Conservation (phyloP, 345 rosid genomes). For the Gossypium raimondii region DNA sequence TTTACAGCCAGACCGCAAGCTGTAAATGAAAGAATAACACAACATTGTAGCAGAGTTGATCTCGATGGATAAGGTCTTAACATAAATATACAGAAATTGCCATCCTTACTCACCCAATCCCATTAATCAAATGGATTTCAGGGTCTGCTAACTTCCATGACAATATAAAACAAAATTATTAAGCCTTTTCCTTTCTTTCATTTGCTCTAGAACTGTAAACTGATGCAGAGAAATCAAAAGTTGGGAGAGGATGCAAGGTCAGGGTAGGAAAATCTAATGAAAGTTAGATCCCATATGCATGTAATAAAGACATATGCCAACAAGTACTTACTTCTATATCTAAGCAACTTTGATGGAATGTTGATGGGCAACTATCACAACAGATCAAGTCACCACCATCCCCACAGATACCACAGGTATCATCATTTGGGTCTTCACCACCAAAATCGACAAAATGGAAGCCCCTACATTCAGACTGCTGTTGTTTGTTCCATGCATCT, state of each 20-base stretch:
- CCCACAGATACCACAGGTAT: conserved; percentile 94
- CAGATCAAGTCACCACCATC: conserved; percentile 94
- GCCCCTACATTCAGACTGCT: conserved; percentile 42
- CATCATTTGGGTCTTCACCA: conserved; percentile 85
- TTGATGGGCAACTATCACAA: conserved; percentile 94
- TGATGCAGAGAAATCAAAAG: neutral
- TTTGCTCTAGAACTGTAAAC: neutral
- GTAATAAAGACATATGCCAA: neutral
- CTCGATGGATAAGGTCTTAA: neutral
- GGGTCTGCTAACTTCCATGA: neutral
- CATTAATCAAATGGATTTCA: neutral
- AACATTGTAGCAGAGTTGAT: neutral
- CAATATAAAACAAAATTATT: neutral
- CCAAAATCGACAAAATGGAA: conserved; percentile 60
- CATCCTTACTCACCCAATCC: neutral
- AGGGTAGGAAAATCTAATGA: neutral
- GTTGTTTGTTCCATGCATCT: conserved; percentile 71
- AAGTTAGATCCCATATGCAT: neutral
- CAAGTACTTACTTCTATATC: conserved; percentile 50
- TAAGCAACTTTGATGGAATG: conserved; percentile 87
- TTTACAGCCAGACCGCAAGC: neutral
- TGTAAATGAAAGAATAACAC: neutral
- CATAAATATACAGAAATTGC: neutral
- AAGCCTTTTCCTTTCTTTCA: neutral
- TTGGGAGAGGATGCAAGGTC: neutral